Evolutionary conservation across 352 stramenopile species (phyloP).

Genomic region (Aphanomyces euteiches): DNA sequence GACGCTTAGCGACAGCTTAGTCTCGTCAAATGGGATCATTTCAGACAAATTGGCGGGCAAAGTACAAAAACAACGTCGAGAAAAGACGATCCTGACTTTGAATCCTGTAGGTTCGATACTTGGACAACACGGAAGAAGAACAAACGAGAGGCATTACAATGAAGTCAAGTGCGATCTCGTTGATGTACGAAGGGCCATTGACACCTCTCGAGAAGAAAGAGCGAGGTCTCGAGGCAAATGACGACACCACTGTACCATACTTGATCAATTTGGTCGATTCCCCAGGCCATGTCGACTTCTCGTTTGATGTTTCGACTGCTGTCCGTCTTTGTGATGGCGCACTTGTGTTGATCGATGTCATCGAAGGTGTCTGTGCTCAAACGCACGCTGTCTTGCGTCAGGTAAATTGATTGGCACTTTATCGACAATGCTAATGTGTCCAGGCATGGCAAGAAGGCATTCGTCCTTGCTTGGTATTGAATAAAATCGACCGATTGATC

Average conservation of each 20-base stretch:
- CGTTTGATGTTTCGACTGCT: conserved; percentile 93
- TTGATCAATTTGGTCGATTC: conserved; percentile 96
- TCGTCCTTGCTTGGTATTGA: conserved; percentile 93
- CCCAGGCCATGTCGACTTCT: conserved; percentile 95
- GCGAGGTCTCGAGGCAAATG: conserved; percentile 4
- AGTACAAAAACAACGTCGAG: conserved; percentile 34
- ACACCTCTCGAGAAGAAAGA: conserved; percentile 21
- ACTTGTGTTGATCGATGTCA: conserved; percentile 93
- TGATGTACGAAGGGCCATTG: conserved; percentile 67
- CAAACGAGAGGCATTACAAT: conserved; percentile 97
- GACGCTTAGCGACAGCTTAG: conserved; percentile 92
- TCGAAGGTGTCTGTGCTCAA: conserved; percentile 95
- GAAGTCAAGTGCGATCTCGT: conserved; percentile 93
- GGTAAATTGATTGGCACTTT: conserved; percentile 1
- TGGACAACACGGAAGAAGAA: conserved; percentile 94
- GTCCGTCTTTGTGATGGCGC: conserved; percentile 92
- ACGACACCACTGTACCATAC: conserved; percentile 51
- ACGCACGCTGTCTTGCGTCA: conserved; percentile 93
- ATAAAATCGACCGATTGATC: conserved; percentile 96
- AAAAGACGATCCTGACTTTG: background rate
- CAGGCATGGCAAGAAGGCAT: conserved; percentile 90
- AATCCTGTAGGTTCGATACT: conserved; percentile 79
- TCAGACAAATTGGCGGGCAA: conserved; percentile 94
- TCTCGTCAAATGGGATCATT: conserved; percentile 96
- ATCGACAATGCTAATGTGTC: background rate